Evolutionary conservation across 768 basidiomycete species (phyloP).

Genomic region (Suillus variegatus): DNA sequence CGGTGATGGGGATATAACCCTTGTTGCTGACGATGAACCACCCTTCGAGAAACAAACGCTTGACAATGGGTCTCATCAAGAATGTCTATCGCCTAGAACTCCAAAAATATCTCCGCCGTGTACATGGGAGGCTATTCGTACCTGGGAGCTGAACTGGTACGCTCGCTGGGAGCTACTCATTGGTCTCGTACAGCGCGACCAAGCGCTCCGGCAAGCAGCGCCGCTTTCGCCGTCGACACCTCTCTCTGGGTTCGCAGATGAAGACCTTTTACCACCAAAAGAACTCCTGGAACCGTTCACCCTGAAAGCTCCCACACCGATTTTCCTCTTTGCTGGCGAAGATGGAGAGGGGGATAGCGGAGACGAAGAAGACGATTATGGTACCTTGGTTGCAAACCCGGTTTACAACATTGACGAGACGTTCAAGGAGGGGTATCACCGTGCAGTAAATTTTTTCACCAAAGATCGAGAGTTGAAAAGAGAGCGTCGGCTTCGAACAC

Average conservation of each 20-base stretch:
- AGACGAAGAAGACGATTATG: slow-evolving; percentile 32
- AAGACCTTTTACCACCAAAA: background rate
- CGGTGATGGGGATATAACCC: slow-evolving; percentile 43
- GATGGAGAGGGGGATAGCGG: slow-evolving; percentile 20
- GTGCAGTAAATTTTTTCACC: slow-evolving; percentile 27
- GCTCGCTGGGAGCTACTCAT: slow-evolving; percentile 55
- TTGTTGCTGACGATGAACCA: slow-evolving; percentile 48
- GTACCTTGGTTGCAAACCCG: slow-evolving; percentile 18
- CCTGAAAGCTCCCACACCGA: slow-evolving; percentile 8
- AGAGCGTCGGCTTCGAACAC: background rate
- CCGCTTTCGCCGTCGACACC: slow-evolving; percentile 6
- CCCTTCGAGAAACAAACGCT: background rate
- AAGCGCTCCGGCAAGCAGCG: slow-evolving; percentile 14
- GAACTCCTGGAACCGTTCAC: background rate
- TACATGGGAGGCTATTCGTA: slow-evolving; percentile 17
- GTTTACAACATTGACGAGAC: slow-evolving; percentile 14
- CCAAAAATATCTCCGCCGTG: background rate
- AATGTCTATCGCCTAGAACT: background rate
- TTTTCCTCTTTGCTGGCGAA: slow-evolving; percentile 24
- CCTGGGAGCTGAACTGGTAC: slow-evolving; percentile 54
- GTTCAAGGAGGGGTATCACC: slow-evolving; percentile 27
- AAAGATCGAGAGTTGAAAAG: slow-evolving; percentile 12
- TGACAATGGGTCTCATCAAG: background rate
- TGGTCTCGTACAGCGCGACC: slow-evolving; percentile 39
- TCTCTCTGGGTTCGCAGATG: background rate